Percentiles rank a stretch among this genome's conserved stretches.
Conservation (phyloP, 192 early-diverging fungal genomes). For the Gonapodya prolifera region DNA sequence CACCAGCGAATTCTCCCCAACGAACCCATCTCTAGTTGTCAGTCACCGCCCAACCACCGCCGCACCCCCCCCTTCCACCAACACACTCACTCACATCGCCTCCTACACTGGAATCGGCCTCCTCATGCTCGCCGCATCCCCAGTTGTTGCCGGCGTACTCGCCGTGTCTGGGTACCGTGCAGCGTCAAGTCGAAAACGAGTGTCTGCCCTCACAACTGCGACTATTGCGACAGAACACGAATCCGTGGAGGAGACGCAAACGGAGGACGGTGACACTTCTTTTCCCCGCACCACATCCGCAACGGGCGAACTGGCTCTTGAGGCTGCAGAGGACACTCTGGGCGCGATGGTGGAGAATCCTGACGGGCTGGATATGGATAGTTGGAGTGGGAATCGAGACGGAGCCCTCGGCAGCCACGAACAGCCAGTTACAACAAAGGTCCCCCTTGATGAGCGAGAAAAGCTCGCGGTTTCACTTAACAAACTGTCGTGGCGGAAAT, state of each 20-base stretch:
- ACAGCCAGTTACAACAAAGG: neutral
- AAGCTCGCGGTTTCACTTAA: neutral
- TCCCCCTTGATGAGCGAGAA: neutral
- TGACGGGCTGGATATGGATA: neutral
- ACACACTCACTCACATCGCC: neutral
- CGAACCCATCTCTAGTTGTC: neutral
- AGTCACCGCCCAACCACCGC: neutral
- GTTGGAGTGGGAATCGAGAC: neutral
- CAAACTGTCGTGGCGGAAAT: neutral
- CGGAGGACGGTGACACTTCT: too few relatives aligned
- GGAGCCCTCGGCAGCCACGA: too few relatives aligned
- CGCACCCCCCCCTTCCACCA: neutral
- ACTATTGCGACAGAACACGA: too few relatives aligned
- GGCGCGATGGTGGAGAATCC: neutral
- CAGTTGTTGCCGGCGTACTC: neutral
- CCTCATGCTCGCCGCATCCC: neutral
- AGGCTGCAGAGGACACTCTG: neutral
- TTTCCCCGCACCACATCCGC: neutral
- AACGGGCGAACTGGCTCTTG: neutral
- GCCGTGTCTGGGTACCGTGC: neutral
- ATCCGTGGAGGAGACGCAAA: too few relatives aligned
- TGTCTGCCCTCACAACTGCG: neutral
- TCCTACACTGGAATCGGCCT: neutral
- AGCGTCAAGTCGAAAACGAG: neutral
- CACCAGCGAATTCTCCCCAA: neutral